Base-by-base conservation (phyloP, 2,329 filamentous ascomycete species). In the Madurella fahalii region DNA sequence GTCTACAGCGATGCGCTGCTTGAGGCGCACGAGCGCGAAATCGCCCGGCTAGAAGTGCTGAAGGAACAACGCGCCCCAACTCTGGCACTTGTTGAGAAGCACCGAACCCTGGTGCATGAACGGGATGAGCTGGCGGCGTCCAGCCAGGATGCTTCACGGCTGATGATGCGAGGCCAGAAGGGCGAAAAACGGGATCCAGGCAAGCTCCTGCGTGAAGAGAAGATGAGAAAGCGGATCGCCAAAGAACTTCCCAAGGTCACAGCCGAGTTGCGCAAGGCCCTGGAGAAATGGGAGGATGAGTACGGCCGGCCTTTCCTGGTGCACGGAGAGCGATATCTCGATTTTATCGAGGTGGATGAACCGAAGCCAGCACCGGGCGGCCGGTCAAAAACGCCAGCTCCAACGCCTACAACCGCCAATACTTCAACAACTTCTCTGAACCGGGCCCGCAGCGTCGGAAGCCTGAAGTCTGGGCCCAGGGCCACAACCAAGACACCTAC, bases 141-240 rank as follows among this genome's bases (percentile, higher is more conserved):
- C 2, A 95, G 90, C 64, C 92, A 96, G 68, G 95, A 99, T 70
- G 92, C 94, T 13, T 96, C 93, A 7, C 86, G 94, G 43, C 78
- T 99, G 31, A 91, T 97, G 86, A 83, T 85, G 64, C 90, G 93
- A 57, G 92, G 92, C 2, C 86, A 90, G 62, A 96, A 95, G 74
- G 93, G 93, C 52, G 93, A 97, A 74, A 90, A 86, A 71, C 89
- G 95, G 59, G 94, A 99, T 67, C 94, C 94, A 2, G 93, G 91
- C 48, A 94, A 96, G 73, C 79, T 99, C 15, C 78, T 99, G 50
- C 83, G 94, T 31, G 94, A 99, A 68, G 94, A 99, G 74, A 99
- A 97, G 80, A 95, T 96, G 90, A 85, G 94, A 57, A 99, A 99
- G 81, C 83, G 92, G 54, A 96, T 99, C 58, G 82, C 92, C 25